Base-by-base conservation (phyloP, 345 rosid species). In the Carallia brachiata region DNA sequence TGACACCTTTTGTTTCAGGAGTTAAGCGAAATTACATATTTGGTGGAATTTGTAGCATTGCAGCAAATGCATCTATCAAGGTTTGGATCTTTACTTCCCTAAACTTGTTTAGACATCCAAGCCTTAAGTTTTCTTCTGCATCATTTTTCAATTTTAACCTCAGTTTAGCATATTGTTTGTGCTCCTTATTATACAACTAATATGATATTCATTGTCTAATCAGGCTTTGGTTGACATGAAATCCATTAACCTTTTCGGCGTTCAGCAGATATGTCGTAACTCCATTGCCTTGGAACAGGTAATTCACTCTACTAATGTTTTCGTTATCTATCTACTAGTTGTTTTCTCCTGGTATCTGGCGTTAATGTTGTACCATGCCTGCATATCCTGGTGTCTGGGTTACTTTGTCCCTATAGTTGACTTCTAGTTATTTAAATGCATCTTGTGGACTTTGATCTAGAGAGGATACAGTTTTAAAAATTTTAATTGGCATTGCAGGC, bases 261-360 rank as follows among this genome's bases (percentile, higher is more conserved):
- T 92, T 79, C 99, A 95, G 72, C 99, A 90, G 82, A 90, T 95
- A 69, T 92, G 99, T 73, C 89, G 97, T 59, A 95, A 95, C 82
- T 84, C 98, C 61, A 92, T 95, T 71, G 98, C 99, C 36, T 65
- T 95, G 82, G 98, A 96, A 74, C 99, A 92, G 96, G 99, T 95
- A 74, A 73, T 68, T 37, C 40, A 2, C 17, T 47, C 36, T 4
- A n/a, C 16, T 15, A 55, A 7, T 56, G 59, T 15, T 44, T 56
- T 56, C 60, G 4, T 56, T 15, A 58, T 31, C 55, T 18, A 23
- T n/a, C 58, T 39, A 61, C 27, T 52, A 52, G 50, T 59, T 58
- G n/a, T 57, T 63, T 64, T 34, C 10, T 52, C 58, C 0, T 44
- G 10, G 17, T 55, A 1, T 19, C 6, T 39, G 60, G 32, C 4